These are phyloP conservation scores for Vigna nakashimae DNA, from an alignment of 306 rosid species.

Conservation along the genomic window DNA sequence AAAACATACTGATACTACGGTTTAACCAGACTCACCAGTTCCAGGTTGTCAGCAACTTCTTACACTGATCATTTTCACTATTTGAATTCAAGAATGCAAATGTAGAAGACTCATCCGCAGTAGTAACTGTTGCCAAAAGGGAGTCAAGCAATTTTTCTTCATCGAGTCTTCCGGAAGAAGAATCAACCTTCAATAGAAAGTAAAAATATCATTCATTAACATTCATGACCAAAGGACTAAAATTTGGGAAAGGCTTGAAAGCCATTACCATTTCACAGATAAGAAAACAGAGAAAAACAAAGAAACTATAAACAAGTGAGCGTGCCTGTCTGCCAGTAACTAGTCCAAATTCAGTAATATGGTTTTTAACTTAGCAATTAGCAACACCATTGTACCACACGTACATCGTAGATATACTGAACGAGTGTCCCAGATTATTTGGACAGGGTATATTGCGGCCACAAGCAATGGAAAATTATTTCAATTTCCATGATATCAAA, in stretches of 20 bases:
- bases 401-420: neutral
- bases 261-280: constrained; percentile 10
- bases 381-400: neutral
- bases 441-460: neutral
- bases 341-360: neutral
- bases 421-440: neutral
- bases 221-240: constrained; percentile 25
- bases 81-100: constrained; percentile 64
- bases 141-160: constrained; percentile 75
- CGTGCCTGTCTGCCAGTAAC: neutral
- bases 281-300: neutral
- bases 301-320: constrained; percentile 14
- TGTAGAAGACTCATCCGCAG: constrained; percentile 56
- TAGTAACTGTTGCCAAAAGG: constrained; percentile 58
- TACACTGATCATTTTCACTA: constrained; percentile 59
- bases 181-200: constrained; percentile 55
- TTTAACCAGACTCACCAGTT: constrained; percentile 58
- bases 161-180: constrained; percentile 48
- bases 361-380: constrained; percentile 22
- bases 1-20: neutral
- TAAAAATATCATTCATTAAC: constrained; percentile 26
- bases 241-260: constrained; percentile 3
- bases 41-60: constrained; percentile 75
- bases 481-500: neutral
- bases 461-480: neutral